Evolutionary conservation across 306 rosid species (phyloP), one percentile per base, ranked within the genome.

Genomic region (Begonia peltatifolia): DNA sequence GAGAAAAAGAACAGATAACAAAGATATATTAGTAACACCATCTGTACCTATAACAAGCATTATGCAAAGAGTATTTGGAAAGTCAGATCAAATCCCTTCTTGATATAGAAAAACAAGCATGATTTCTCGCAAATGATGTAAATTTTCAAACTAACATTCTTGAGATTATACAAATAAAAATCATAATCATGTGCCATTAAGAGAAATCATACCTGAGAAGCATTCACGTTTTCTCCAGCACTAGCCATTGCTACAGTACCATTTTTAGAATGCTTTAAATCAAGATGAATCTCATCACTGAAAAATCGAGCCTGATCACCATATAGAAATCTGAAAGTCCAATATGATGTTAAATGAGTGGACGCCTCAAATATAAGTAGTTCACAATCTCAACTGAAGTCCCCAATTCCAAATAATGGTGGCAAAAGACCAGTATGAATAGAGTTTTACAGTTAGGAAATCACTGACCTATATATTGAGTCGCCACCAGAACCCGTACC

Each of bases 231-330:
- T 76, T 84, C 94, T 57, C 97, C 97, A 3, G 85, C 97, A 72
- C 95, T 84, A 36, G 97, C 97, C 95, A 89, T 89, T 62, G 95
- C 78, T 76, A 89, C 65, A 1, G 90, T 85, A 55, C 92, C 97
- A 5, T 75, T 80, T 78, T 80, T 90, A 10, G 95, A 64, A 79
- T 90, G 97, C 82, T 90, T 90, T 63, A 90, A 77, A 74, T 85
- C 94, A 41, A 78, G 79, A 63, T 76, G 86, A 76, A 83, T 73
- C 74, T 85, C 95, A 23, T 90, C 94, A 17, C 62, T 54, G 63
- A 90, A 90, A 81, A 90, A 85, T 51, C 97, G 80, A 66, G 97
- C 95, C 64, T 90, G 95, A 16, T 90, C 95, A 47, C 97, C 95
- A 49, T 78, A 90, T n/a, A 85, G 78, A 77, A 71, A 83, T 71